Percentiles rank a stretch among this genome's conserved stretches.
phyloP scores from a whole-genome alignment of 495 filamentous ascomycete genomes.

The Chaetomium fimeti region DNA sequence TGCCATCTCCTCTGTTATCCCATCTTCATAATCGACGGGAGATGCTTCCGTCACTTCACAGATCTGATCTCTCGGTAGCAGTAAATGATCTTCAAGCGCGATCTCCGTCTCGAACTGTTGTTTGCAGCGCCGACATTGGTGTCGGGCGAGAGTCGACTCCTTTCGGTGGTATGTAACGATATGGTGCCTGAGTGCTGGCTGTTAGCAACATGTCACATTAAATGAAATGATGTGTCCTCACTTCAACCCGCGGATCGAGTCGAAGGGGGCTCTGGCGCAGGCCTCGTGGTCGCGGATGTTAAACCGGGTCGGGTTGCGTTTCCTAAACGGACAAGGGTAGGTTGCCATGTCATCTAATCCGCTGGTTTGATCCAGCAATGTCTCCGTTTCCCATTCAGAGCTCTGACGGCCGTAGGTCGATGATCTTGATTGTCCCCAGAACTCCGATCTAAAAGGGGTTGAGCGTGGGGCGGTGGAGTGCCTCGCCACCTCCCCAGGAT shows the following conservation, averaged over 20 bases:
- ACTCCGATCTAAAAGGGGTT: background rate
- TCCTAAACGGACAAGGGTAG: conserved; percentile 40
- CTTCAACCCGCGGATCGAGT: conserved; percentile 28
- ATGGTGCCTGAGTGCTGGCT: conserved; percentile 24
- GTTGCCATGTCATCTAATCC: background rate
- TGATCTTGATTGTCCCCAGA: background rate
- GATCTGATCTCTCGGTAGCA: conserved; percentile 31
- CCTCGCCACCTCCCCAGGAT: background rate
- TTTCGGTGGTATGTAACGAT: conserved; percentile 23
- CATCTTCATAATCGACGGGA: conserved; percentile 28
- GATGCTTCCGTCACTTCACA: conserved; percentile 22
- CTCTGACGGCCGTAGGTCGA: background rate
- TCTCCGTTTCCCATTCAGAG: conserved; percentile 20
- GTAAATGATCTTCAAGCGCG: conserved; percentile 21
- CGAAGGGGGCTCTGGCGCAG: conserved; percentile 34
- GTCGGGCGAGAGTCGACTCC: background rate
- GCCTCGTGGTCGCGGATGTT: conserved; percentile 38
- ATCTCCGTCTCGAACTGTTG: conserved; percentile 16
- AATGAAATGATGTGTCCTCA: conserved; percentile 1
- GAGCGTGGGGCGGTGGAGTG: too few relatives aligned
- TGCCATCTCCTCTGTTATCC: conserved; percentile 23
- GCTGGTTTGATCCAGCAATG: background rate
- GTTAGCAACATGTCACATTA: background rate
- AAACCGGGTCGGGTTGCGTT: conserved; percentile 41
- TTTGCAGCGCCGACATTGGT: conserved; percentile 33